A percentile compares a stretch with the other conserved stretches of the same genome.
Evolutionary conservation across 768 basidiomycete genomes (phyloP).

Genomic region (Termitomyces sp.): DNA sequence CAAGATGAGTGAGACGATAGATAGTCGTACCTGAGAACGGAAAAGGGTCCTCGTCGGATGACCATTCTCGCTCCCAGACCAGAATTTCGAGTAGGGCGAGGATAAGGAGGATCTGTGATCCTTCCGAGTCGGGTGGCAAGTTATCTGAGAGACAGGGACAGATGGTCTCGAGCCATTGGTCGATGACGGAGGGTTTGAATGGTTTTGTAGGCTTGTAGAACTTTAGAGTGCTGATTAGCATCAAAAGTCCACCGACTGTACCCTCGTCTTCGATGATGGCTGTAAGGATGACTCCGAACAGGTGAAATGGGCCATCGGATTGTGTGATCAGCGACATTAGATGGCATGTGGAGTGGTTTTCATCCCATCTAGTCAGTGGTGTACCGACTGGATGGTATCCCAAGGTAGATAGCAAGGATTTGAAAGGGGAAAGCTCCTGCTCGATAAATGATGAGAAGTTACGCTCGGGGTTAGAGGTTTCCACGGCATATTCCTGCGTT

Average conservation of each 20-base stretch:
- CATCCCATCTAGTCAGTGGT: too few species aligned
- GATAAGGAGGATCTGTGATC: slow-evolving; percentile 3
- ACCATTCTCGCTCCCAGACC: neutral
- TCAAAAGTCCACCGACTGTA: neutral
- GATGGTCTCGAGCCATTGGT: neutral
- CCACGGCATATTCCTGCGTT: too few species aligned
- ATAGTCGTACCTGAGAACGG: neutral
- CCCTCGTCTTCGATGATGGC: neutral
- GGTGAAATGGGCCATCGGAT: neutral
- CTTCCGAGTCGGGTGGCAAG: neutral
- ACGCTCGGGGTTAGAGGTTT: too few species aligned
- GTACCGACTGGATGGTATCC: too few species aligned
- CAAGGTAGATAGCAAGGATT: too few species aligned
- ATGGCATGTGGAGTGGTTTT: too few species aligned
- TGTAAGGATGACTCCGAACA: neutral
- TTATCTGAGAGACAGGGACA: neutral
- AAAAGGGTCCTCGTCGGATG: neutral
- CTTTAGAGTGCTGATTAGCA: neutral
- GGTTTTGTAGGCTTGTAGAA: neutral
- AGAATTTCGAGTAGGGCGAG: neutral
- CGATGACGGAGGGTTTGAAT: neutral
- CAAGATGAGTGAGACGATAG: neutral
- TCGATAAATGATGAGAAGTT: too few species aligned
- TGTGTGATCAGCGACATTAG: too few species aligned
- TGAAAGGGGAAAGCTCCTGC: too few species aligned